Evolutionary conservation across 208 protist species (phyloP).

Genomic region (Trypanosomatidae sp.): DNA sequence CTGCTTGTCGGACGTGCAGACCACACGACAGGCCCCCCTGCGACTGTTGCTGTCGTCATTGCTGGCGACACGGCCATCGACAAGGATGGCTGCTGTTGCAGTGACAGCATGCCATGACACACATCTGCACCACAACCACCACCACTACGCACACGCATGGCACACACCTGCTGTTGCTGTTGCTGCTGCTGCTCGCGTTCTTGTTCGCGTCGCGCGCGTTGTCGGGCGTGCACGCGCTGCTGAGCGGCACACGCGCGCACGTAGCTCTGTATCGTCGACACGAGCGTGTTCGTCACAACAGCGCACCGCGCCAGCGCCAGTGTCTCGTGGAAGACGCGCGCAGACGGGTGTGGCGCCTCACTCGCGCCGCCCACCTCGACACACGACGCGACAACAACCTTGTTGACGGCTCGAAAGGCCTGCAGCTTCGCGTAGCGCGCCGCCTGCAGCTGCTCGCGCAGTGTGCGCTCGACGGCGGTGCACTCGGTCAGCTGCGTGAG

Average conservation of each 20-base stretch:
- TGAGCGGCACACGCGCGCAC: slow-evolving; percentile 31
- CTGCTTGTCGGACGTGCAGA: too few species aligned
- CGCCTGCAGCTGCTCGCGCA: slow-evolving; percentile 41
- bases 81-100: not conserved
- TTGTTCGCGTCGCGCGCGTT: not conserved
- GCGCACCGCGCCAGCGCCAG: slow-evolving; percentile 55
- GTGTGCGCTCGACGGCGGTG: slow-evolving; percentile 32
- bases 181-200: too few species aligned
- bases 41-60: too few species aligned
- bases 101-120: too few species aligned
- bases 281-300: slow-evolving; percentile 53
- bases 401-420: slow-evolving; percentile 54
- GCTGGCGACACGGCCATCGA: too few species aligned
- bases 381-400: slow-evolving; percentile 11
- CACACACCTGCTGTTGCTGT: too few species aligned
- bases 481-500: slow-evolving; percentile 41
- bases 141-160: too few species aligned
- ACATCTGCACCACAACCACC: too few species aligned
- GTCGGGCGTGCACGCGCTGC: slow-evolving; percentile 1
- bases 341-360: not conserved
- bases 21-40: too few species aligned
- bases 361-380: slow-evolving; percentile 1
- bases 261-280: slow-evolving; percentile 57
- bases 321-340: slow-evolving; percentile 13
- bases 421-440: slow-evolving; percentile 31